Conservation (phyloP, 441 rosid species). For the Bruguiera hainesii region DNA sequence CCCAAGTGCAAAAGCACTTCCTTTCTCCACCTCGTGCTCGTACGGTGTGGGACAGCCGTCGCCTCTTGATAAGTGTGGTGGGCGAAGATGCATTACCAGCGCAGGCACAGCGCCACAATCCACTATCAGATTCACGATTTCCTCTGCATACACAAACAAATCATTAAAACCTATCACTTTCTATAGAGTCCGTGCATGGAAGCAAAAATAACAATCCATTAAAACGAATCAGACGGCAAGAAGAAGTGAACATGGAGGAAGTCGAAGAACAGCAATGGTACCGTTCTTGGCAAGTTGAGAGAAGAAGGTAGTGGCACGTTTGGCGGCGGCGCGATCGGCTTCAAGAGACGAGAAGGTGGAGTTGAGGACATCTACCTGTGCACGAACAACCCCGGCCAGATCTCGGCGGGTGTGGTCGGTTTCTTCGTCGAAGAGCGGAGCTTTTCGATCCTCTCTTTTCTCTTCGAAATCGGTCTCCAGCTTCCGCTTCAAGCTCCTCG, state of each 20-base stretch:
- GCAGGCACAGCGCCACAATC: slow-evolving; percentile 88
- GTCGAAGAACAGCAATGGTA: slow-evolving; percentile 6
- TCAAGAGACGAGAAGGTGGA: slow-evolving; percentile 65
- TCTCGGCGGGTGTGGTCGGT: slow-evolving; percentile 25
- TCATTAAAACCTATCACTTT: neutral
- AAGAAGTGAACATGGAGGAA: neutral
- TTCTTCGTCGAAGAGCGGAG: slow-evolving; percentile 16
- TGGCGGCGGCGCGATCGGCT: slow-evolving; percentile 86
- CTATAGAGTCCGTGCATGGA: neutral
- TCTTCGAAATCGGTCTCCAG: slow-evolving; percentile 41
- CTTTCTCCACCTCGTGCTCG: slow-evolving; percentile 92
- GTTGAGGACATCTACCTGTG: slow-evolving; percentile 63
- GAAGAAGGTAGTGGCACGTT: slow-evolving; percentile 75
- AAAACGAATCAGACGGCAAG: neutral
- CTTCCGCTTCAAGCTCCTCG: slow-evolving; percentile 70
- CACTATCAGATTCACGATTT: slow-evolving; percentile 76
- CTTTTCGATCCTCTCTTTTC: slow-evolving; percentile 27
- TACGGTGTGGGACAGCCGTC: slow-evolving; percentile 44
- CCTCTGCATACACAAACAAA: slow-evolving; percentile 55
- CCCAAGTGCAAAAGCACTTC: slow-evolving; percentile 84
- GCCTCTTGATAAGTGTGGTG: slow-evolving; percentile 48
- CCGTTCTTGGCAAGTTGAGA: slow-evolving; percentile 95
- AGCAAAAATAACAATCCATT: neutral
- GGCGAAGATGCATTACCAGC: slow-evolving; percentile 71
- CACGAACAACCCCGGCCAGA: slow-evolving; percentile 45